These are phyloP conservation scores for Puccinia horiana DNA, from an alignment of 1,284 basidiomycete genomes.

Conservation along the genomic window DNA sequence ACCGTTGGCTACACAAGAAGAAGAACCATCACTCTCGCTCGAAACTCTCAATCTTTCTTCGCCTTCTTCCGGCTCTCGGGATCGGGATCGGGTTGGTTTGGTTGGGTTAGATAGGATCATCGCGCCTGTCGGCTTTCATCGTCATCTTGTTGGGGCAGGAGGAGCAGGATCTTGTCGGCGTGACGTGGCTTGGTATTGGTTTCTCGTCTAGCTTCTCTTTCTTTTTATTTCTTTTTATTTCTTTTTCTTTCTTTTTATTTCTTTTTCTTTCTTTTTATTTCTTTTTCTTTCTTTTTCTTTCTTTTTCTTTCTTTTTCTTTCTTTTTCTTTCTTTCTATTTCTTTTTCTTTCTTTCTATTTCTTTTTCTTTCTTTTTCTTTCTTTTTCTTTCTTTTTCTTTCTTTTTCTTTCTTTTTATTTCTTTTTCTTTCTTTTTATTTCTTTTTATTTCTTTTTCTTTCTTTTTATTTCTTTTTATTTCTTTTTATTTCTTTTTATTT, in stretches of 20 bases:
- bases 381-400: too few species aligned
- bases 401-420: background rate
- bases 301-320: background rate
- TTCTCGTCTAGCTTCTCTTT: background rate
- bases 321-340: background rate
- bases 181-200: background rate
- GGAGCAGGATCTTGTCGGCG: too few species aligned
- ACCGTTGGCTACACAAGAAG: too few species aligned
- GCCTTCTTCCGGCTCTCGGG: background rate
- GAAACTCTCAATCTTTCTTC: background rate
- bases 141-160: too few species aligned
- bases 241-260: background rate
- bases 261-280: background rate
- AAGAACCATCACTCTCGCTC: background rate
- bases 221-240: background rate
- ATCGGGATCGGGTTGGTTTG: background rate
- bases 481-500: background rate
- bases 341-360: too few species aligned
- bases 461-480: background rate
- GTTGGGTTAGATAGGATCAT: too few species aligned
- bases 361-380: too few species aligned
- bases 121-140: too few species aligned
- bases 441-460: background rate
- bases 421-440: background rate
- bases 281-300: slow-evolving; percentile 6